Conservation (phyloP, 805 yeast species). For the Teunomyces cretensis region DNA sequence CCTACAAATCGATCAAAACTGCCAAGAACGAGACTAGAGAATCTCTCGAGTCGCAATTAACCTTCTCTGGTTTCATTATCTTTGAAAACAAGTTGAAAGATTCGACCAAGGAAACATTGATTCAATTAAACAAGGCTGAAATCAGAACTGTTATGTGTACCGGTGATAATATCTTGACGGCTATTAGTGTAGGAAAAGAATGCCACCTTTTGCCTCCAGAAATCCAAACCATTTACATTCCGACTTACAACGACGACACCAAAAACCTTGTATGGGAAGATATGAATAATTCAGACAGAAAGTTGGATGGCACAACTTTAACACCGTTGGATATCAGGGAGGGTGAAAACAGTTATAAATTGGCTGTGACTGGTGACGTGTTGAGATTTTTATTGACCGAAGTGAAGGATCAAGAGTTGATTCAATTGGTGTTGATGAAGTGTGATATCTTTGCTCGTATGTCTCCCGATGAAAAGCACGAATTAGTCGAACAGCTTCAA, state of each 20-base stretch:
- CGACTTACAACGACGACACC: constrained; percentile 43
- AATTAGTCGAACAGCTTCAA: constrained; percentile 84
- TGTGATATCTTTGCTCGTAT: constrained; percentile 88
- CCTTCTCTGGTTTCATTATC: constrained; percentile 82
- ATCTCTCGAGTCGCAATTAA: constrained; percentile 65
- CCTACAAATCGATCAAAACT: constrained; percentile 51
- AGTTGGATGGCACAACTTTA: constrained; percentile 65
- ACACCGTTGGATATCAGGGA: constrained; percentile 40
- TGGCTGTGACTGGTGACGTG: constrained; percentile 92
- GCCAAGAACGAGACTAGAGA: constrained; percentile 43
- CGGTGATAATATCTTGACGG: constrained; percentile 94
- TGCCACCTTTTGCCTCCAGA: constrained; percentile 61
- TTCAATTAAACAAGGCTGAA: constrained; percentile 60
- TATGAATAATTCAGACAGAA: constrained; percentile 54
- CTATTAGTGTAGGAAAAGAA: constrained; percentile 88
- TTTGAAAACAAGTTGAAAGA: constrained; percentile 89
- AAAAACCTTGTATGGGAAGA: constrained; percentile 61
- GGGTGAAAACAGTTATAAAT: constrained; percentile 46
- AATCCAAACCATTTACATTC: constrained; percentile 45
- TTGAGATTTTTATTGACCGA: constrained; percentile 74
- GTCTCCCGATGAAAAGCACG: constrained; percentile 99
- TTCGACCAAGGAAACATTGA: constrained; percentile 61
- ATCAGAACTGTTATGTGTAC: constrained; percentile 94
- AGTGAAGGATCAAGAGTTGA: constrained; percentile 39
- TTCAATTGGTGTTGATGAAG: constrained; percentile 62